phyloP scores from a whole-genome alignment of 495 filamentous ascomycete genomes.

The Penicillium coprophilum region DNA sequence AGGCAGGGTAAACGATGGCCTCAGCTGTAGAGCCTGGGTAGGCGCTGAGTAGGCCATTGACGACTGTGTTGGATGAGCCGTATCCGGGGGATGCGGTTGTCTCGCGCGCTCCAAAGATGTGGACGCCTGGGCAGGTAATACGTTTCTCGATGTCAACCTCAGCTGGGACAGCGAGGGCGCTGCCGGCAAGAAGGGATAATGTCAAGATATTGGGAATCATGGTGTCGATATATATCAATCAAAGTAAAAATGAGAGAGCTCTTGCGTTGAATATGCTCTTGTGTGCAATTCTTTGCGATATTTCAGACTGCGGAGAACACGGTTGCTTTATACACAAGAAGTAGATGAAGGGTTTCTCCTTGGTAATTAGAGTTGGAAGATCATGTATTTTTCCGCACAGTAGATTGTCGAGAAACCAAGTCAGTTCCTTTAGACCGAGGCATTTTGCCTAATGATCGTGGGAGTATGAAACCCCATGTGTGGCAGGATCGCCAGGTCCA shows the following conservation, averaged over 20 bases:
- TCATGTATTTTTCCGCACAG: background rate
- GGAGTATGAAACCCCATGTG: background rate
- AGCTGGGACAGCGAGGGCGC: conserved; percentile 21
- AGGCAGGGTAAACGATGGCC: conserved; percentile 60
- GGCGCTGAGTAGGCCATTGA: conserved; percentile 48
- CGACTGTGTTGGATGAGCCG: conserved; percentile 50
- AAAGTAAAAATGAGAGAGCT: background rate
- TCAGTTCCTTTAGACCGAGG: conserved; percentile 4
- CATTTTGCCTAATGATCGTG: conserved; percentile 3
- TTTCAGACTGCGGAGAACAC: background rate
- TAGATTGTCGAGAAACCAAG: background rate
- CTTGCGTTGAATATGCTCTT: background rate
- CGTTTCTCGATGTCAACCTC: conserved; percentile 25
- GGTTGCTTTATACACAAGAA: background rate
- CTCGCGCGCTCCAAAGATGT: conserved; percentile 65
- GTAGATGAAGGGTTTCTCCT: background rate
- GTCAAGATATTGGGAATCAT: conserved; percentile 17
- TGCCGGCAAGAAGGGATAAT: conserved; percentile 19
- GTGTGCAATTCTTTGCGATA: background rate
- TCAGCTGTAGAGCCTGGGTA: conserved; percentile 54
- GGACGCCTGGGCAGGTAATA: conserved; percentile 47
- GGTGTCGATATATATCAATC: background rate
- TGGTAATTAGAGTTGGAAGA: background rate
- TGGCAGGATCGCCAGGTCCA: background rate
- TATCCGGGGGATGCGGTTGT: conserved; percentile 57